Evolutionary conservation across 2,329 filamentous ascomycete genomes (phyloP), one percentile per base, ranked within the genome.

Genomic region (Orbilia brochopaga): DNA sequence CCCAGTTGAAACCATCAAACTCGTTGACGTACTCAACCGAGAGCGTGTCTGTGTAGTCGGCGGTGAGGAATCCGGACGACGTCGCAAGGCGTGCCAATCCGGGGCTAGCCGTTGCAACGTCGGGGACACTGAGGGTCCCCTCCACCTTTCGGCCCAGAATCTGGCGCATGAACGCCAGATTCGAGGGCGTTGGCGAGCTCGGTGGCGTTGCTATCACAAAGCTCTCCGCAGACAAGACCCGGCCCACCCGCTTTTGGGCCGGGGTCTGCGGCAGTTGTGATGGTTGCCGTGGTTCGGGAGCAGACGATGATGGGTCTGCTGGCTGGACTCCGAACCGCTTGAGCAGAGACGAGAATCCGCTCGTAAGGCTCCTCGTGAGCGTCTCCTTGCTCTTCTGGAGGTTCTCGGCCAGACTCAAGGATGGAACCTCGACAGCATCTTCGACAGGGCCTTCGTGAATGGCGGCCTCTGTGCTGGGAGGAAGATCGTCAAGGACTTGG

Each of bases 101-200:
- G 15, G 48, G 40, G 17, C 50, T 60, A 15, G 56, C 56, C 8
- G 32, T 44, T 62, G 64, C 64, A 62, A 57, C 30, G 23, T 19
- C 19, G 23, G 65, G 23, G 30, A 15, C 59, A 44, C 58, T 23
- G 48, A 69, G 65, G 53, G 52, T 69, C 52, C 65, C 65, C 35
- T 61, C 60, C 65, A 69, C 59, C 65, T 69, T 69, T 44, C 40
- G 23, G 58, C 59, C 65, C 58, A 69, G n/a, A 59, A 69, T 59
- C 58, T 11, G 52, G 19, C 65, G 53, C 65, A 63, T 59, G 19
- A 69, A 53, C 37, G 42, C 53, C 46, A 59, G 52, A 48, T 37
- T 63, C 51, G 65, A 69, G 58, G 58, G 51, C 53, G 58, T 63
- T 58, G 58, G 53, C 58, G 58, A 63, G 46, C 60, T 55, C 24